A percentile compares a stretch with the other conserved stretches of the same genome.
Evolutionary conservation across 805 yeast species (phyloP).

Genomic region (Kodamaea neixiangensis): DNA sequence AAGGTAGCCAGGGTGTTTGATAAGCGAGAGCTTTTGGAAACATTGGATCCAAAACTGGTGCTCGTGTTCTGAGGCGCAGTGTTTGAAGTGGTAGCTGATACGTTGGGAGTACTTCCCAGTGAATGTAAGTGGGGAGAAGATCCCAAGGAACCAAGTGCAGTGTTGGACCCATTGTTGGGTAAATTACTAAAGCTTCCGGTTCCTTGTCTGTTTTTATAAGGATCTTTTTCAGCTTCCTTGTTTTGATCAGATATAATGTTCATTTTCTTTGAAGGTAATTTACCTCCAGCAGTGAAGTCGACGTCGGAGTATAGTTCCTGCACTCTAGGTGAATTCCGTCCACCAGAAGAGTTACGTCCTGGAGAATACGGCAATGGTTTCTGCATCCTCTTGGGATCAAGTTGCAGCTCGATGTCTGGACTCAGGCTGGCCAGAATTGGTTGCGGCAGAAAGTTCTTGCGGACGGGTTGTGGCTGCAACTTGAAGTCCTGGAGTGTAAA

Average conservation of each 20-base stretch:
- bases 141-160: neutral
- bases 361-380: conserved; percentile 2
- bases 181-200: neutral
- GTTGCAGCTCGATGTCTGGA: neutral
- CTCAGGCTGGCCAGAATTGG: neutral
- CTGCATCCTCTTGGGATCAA: neutral
- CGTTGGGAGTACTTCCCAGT: neutral
- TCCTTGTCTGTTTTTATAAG: neutral
- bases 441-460: neutral
- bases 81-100: neutral
- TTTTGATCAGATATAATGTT: conserved; percentile 27
- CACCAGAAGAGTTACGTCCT: neutral
- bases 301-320: conserved; percentile 31
- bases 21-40: neutral
- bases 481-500: conserved; percentile 35
- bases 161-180: neutral
- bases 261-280: conserved; percentile 45
- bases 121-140: neutral
- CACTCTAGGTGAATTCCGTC: conserved; percentile 1
- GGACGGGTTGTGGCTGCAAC: conserved; percentile 23
- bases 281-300: conserved; percentile 46
- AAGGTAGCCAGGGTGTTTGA: neutral
- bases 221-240: conserved; percentile 8
- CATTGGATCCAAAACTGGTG: neutral
- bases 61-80: conserved; percentile 3